A percentile compares a stretch with the other conserved stretches of the same genome.
Conservation (phyloP, 2,329 filamentous ascomycete genomes). For the Iodosphaeria phyllophila region DNA sequence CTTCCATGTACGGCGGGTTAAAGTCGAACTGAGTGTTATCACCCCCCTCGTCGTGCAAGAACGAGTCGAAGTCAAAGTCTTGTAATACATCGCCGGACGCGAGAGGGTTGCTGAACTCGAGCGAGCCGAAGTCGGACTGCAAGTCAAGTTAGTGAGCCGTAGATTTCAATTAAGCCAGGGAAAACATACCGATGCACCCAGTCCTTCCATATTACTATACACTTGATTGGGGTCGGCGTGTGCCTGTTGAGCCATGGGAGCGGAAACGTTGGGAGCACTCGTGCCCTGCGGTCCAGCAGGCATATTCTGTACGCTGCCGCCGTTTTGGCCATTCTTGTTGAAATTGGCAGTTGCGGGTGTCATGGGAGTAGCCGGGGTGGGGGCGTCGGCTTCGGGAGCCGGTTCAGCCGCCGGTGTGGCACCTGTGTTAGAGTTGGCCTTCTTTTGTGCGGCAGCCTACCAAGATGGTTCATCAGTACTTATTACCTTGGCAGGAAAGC, state of each 20-base stretch:
- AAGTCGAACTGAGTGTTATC: conserved; percentile 1
- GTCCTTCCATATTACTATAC: conserved; percentile 29
- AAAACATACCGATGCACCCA: conserved; percentile 21
- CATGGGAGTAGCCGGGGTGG: conserved; percentile 44
- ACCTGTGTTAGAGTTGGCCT: conserved; percentile 33
- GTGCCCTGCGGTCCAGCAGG: conserved; percentile 26
- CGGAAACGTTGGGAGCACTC: conserved; percentile 20
- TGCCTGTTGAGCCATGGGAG: conserved; percentile 23
- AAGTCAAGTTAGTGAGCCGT: conserved; percentile 1
- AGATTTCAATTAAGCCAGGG: conserved; percentile 34
- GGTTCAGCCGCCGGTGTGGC: conserved; percentile 39
- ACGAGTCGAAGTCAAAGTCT: conserved; percentile 3
- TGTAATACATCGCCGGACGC: conserved; percentile 28
- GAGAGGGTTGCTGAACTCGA: conserved; percentile 22
- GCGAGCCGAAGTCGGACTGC: background rate
- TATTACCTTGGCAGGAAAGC: too few relatives aligned
- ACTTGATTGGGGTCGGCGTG: conserved; percentile 28
- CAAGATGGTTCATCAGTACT: conserved; percentile 12
- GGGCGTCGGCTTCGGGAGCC: conserved; percentile 34
- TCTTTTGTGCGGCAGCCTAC: conserved; percentile 41
- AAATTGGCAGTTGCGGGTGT: conserved; percentile 38
- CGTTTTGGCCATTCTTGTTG: conserved; percentile 23
- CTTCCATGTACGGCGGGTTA: conserved; percentile 23
- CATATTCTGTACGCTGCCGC: conserved; percentile 17
- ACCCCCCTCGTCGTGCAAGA: conserved; percentile 1